These are phyloP conservation scores for Trypanosoma mega DNA, from an alignment of 208 protist genomes.

Conservation along the genomic window DNA sequence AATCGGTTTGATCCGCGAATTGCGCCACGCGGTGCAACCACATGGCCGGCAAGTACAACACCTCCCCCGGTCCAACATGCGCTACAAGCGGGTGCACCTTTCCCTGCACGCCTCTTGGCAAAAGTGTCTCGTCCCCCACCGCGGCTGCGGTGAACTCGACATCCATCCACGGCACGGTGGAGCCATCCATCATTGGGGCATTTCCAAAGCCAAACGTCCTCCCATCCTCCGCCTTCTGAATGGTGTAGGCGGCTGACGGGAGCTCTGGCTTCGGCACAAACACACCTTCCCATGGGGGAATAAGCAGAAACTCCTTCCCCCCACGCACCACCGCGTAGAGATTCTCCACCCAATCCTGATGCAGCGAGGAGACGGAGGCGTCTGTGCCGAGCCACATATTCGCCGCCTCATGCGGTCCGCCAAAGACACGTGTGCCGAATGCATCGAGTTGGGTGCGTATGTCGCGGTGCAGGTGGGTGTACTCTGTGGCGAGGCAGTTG, in stretches of 20 bases:
- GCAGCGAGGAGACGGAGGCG: constrained; percentile 81
- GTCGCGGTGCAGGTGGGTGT: constrained; percentile 68
- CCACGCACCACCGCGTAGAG: constrained; percentile 89
- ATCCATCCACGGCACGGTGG: constrained; percentile 83
- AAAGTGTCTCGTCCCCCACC: constrained; percentile 27
- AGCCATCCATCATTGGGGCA: constrained; percentile 57
- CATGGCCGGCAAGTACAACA: constrained; percentile 89
- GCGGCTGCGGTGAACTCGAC: constrained; percentile 68
- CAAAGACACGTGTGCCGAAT: constrained; percentile 75
- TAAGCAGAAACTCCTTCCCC: constrained; percentile 88
- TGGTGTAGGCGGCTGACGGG: constrained; percentile 53
- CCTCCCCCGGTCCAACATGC: constrained; percentile 80
- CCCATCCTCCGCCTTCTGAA: constrained; percentile 30
- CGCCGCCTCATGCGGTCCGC: constrained; percentile 65
- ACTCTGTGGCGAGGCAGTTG: constrained; percentile 84
- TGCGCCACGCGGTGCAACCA: constrained; percentile 92
- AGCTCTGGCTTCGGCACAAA: constrained; percentile 83
- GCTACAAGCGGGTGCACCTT: constrained; percentile 69
- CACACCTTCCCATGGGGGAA: constrained; percentile 86
- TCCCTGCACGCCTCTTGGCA: constrained; percentile 22
- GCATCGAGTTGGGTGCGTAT: constrained; percentile 44
- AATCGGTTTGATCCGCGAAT: constrained; percentile 63
- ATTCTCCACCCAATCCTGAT: constrained; percentile 93
- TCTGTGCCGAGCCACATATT: constrained; percentile 91
- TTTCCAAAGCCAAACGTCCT: constrained; percentile 43